These are phyloP conservation scores for Botryotinia globosa DNA, from an alignment of 2,329 filamentous ascomycete genomes.

Conservation along the genomic window DNA sequence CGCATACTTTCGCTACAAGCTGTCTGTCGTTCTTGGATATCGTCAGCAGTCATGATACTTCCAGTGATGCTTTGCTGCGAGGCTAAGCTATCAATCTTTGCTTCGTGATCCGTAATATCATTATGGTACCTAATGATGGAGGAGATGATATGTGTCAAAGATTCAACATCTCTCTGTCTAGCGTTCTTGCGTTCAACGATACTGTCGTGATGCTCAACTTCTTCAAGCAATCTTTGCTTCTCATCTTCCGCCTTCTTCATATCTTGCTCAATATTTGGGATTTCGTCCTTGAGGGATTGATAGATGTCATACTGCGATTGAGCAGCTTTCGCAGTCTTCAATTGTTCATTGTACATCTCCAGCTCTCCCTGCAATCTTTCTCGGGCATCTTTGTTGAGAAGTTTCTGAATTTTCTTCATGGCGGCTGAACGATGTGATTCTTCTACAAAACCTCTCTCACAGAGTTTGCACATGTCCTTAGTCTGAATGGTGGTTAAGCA, in stretches of 20 bases:
- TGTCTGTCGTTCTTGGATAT: conserved; percentile 76
- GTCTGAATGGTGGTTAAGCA: conserved; percentile 64
- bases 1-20: conserved; percentile 65
- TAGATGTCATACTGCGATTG: conserved; percentile 72
- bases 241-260: conserved; percentile 60
- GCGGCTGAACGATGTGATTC: conserved; percentile 61
- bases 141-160: conserved; percentile 70
- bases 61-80: conserved; percentile 70
- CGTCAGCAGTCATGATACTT: conserved; percentile 68
- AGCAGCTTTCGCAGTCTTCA: conserved; percentile 60
- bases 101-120: conserved; percentile 69
- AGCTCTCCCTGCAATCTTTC: conserved; percentile 60
- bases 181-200: conserved; percentile 62
- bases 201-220: conserved; percentile 66
- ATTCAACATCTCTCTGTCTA: conserved; percentile 69
- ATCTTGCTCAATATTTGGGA: conserved; percentile 67
- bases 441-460: conserved; percentile 65
- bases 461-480: conserved; percentile 74
- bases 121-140: conserved; percentile 70
- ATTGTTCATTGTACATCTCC: conserved; percentile 47
- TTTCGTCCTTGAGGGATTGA: conserved; percentile 63
- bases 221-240: conserved; percentile 56
- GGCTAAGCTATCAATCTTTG: conserved; percentile 71
- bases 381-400: conserved; percentile 60
- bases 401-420: conserved; percentile 62